Evolutionary conservation across 1,284 basidiomycete species (phyloP), one percentile per base, ranked within the genome.

Genomic region (Puccinia polysora): DNA sequence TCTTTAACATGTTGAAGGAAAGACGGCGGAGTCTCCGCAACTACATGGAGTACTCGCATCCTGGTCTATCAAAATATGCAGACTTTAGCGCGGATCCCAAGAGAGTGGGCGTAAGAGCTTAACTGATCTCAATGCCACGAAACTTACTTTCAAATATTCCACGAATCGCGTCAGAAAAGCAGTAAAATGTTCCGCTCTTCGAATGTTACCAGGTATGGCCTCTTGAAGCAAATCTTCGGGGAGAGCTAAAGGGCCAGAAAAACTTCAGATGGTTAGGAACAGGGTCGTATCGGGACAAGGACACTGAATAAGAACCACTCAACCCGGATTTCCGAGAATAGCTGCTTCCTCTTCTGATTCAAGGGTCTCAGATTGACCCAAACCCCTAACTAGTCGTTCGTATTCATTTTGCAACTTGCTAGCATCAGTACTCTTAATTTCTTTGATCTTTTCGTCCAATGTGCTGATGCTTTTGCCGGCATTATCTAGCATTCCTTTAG

Each of bases 1-100:
- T 99, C 96, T 81, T 97, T 98, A 59, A 99, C 83, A 81, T 99
- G 96, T 78, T 97, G 96, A 50, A 99, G 82, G 81, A 99, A 99
- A 1, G 94, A 97, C n/a, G 91, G 83, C 0, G 96, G 96, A 3
- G 96, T 98, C 81, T 99, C 96, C n/a, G 96, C 96, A 8, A 99
- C 96, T 74, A 99, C 96, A 79, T 98, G 96, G 28, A 98, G 83
- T 14, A 99, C 96, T 58, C 96, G 87, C 95, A 98, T 98, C 62
- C 96, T 86, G 7, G 96, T 98, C 91, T 94, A 20, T 45, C 60
- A n/a, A n/a, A n/a, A n/a, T n/a, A n/a, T n/a, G n/a, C n/a, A n/a
- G n/a, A n/a, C n/a, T n/a, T n/a, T n/a, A n/a, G n/a, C n/a, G n/a
- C n/a, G n/a, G n/a, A n/a, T n/a, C n/a, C n/a, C n/a, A n/a, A n/a